phyloP scores from a whole-genome alignment of 345 rosid genomes.

The Corchorus capsularis region DNA sequence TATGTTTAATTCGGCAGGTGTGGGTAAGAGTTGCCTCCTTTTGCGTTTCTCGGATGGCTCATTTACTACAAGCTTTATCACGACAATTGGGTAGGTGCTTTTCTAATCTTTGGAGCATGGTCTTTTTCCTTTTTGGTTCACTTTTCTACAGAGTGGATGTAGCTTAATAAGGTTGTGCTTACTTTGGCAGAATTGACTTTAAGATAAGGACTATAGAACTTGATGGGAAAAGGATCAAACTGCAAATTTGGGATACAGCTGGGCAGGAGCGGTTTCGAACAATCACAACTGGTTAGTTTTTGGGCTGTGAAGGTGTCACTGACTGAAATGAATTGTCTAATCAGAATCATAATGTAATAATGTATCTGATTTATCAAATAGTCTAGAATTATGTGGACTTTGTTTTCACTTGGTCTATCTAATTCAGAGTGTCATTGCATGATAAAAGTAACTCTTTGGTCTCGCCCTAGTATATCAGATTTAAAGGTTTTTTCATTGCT shows the following conservation, averaged over 20 bases:
- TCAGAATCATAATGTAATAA: not conserved
- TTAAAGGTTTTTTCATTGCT: not conserved
- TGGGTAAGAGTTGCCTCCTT: slow-evolving; percentile 95
- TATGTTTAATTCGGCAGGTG: slow-evolving; percentile 47
- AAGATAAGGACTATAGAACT: slow-evolving; percentile 97
- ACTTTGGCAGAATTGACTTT: slow-evolving; percentile 72
- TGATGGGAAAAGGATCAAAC: slow-evolving; percentile 90
- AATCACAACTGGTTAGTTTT: slow-evolving; percentile 81
- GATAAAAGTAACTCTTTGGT: not conserved
- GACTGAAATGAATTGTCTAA: not conserved
- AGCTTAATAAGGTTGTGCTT: slow-evolving; percentile 21
- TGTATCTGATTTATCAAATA: slow-evolving; percentile 3
- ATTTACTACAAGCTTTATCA: slow-evolving; percentile 94
- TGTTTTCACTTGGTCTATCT: not conserved
- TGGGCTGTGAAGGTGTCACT: not conserved
- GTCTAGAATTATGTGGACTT: not conserved
- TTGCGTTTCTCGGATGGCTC: slow-evolving; percentile 94
- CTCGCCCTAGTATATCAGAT: slow-evolving; percentile 1
- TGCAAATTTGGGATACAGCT: slow-evolving; percentile 96
- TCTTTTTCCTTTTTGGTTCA: not conserved
- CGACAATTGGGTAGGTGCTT: slow-evolving; percentile 81
- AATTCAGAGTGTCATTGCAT: not conserved
- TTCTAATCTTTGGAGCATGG: not conserved
- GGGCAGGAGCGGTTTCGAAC: slow-evolving; percentile 88
- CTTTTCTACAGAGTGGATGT: not conserved